These are phyloP conservation scores for Colletotrichum tofieldiae DNA, from an alignment of 2,329 filamentous ascomycete species.

Conservation along the genomic window DNA sequence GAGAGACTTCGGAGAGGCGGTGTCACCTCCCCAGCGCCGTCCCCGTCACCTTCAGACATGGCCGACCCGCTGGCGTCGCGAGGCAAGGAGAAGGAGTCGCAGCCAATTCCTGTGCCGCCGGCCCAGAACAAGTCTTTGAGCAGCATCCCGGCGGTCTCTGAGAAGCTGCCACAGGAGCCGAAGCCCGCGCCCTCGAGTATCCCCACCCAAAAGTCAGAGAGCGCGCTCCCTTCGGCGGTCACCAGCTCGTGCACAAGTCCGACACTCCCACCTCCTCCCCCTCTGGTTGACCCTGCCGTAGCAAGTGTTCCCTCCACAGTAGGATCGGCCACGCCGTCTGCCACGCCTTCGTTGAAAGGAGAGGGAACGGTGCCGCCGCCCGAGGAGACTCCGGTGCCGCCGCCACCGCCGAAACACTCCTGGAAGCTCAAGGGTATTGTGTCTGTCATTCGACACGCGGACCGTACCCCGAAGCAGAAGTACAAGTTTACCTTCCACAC, in stretches of 20 bases:
- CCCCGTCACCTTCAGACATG: constrained; percentile 62
- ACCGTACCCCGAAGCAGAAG: constrained; percentile 98
- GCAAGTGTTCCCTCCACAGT: constrained; percentile 55
- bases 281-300: constrained; percentile 34
- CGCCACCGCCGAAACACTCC: constrained; percentile 86
- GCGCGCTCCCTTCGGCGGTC: constrained; percentile 50
- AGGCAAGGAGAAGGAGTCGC: constrained; percentile 59
- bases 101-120: constrained; percentile 37
- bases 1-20: constrained; percentile 79
- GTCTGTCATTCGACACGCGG: constrained; percentile 94
- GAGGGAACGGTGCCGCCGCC: constrained; percentile 48
- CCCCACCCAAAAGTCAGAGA: constrained; percentile 53
- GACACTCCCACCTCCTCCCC: constrained; percentile 52
- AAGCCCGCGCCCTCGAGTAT: constrained; percentile 42
- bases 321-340: constrained; percentile 56
- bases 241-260: constrained; percentile 57
- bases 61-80: constrained; percentile 52
- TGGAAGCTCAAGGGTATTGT: constrained; percentile 99
- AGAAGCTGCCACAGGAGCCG: constrained; percentile 39
- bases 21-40: constrained; percentile 70
- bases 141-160: constrained; percentile 31
- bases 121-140: constrained; percentile 36
- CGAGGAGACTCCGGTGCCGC: constrained; percentile 70
- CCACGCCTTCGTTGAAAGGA: constrained; percentile 56
- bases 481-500: constrained; percentile 99